Evolutionary conservation across 2,329 filamentous ascomycete genomes (phyloP), one percentile per base, ranked within the genome.

Genomic region (Teratosphaeria epicoccoides): DNA sequence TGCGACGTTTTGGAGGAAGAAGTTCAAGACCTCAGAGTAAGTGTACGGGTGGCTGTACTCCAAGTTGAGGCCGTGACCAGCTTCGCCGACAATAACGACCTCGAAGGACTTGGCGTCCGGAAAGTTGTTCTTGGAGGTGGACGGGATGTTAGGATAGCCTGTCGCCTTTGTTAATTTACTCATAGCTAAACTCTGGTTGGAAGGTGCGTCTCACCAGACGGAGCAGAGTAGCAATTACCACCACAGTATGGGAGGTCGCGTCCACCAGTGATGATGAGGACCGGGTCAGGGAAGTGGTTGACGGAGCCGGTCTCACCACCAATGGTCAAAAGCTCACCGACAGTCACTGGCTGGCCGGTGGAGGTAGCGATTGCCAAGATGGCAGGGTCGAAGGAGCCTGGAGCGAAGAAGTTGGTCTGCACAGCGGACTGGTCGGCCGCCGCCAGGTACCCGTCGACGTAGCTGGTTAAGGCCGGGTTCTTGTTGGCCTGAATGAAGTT

Each of bases 251-350:
- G 63, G 10, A 66, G 50, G 47, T 68, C 66, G 14, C 77, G 75
- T 47, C 82, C 76, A 52, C 81, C 81, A 26, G 79, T 83, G 52
- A 84, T 72, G 47, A 84, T 71, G 45, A 81, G 65, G 0, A 81
- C 79, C 0, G 81, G 78, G 0, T 79, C 81, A 1, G 61, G 66
- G 59, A 79, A 81, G 0, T 62, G 55, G 49, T 67, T 68, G 6
- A 54, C 48, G 40, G 53, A 55, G 58, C 56, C 0, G 66, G 69
- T 55, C 12, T 63, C 68, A 3, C 71, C 75, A 43, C 62, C 63
- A 4, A 83, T 63, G 1, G 79, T 83, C 43, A 84, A 63, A 1
- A 84, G 61, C 63, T 84, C 81, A 23, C 79, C 82, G 0, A 75
- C 59, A 0, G 80, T 75, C 10, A 78, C 75, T 0, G 81, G 80